These are phyloP conservation scores for Pharus latifolius DNA, from an alignment of 176 grass and related monocot genomes.

Conservation along the genomic window DNA sequence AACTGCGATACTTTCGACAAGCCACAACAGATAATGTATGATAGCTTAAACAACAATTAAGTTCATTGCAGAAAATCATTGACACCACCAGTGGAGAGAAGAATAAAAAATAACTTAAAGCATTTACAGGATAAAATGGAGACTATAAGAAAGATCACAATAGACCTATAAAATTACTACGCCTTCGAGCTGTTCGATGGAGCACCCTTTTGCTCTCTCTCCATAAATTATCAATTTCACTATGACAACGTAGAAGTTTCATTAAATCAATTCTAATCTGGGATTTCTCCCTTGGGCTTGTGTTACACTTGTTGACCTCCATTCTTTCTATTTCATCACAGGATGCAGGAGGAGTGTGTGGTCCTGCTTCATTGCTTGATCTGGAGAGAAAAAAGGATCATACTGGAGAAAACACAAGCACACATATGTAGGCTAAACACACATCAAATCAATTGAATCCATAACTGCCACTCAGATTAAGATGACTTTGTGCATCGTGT, in stretches of 20 bases:
- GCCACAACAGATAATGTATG: no score
- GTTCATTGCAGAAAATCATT: no score
- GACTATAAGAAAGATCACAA: conserved; percentile 10
- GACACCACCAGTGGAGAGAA: background rate
- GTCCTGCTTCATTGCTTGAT: conserved; percentile 29
- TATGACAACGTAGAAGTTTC: conserved; percentile 37
- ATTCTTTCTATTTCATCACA: conserved; percentile 23
- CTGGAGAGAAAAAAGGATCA: conserved; percentile 22
- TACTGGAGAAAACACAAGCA: background rate
- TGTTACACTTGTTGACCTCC: background rate
- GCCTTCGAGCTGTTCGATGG: conserved; percentile 60
- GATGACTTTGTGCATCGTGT: background rate
- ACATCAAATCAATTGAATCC: background rate
- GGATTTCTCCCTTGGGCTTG: conserved; percentile 10
- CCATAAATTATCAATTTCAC: conserved; percentile 42
- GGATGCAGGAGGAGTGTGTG: conserved; percentile 32
- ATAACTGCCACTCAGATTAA: background rate
- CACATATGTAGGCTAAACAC: background rate
- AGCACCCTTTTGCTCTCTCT: conserved; percentile 43
- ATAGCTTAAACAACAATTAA: no score
- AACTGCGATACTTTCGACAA: no score
- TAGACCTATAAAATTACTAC: conserved; percentile 24
- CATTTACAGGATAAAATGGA: no score
- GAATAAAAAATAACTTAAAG: no score
- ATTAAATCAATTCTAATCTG: conserved; percentile 46